Evolutionary conservation across 495 filamentous ascomycete genomes (phyloP).

Genomic region (Darksidea phi): DNA sequence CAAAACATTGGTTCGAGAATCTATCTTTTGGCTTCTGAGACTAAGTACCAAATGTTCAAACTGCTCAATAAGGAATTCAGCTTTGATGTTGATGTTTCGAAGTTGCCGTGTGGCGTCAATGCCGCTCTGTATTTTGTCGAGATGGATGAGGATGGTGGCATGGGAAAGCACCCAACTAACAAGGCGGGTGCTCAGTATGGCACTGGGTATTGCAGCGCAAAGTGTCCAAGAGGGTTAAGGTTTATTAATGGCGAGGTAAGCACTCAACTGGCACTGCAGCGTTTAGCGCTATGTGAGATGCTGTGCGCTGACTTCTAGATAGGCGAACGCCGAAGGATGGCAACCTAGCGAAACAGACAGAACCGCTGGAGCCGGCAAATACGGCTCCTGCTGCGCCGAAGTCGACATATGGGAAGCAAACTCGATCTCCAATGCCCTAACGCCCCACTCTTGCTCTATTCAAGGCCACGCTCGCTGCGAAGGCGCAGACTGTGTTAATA

Average conservation of each 20-base stretch:
- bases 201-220: conserved; percentile 69
- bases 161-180: conserved; percentile 50
- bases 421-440: conserved; percentile 37
- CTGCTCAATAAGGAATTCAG: conserved; percentile 59
- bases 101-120: conserved; percentile 65
- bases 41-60: conserved; percentile 60
- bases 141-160: conserved; percentile 58
- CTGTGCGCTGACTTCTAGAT: background rate
- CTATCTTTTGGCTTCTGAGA: conserved; percentile 58
- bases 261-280: background rate
- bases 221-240: conserved; percentile 54
- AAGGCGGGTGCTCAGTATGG: conserved; percentile 63
- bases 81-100: conserved; percentile 64
- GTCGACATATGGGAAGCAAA: conserved; percentile 40
- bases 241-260: conserved; percentile 60
- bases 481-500: conserved; percentile 40
- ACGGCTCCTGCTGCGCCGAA: conserved; percentile 39
- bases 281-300: background rate
- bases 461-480: conserved; percentile 31
- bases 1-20: conserved; percentile 52
- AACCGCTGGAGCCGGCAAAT: conserved; percentile 59
- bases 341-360: conserved; percentile 54
- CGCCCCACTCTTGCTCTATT: conserved; percentile 39
- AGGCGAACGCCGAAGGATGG: conserved; percentile 56
- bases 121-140: conserved; percentile 66